phyloP scores from a whole-genome alignment of 2,329 filamentous ascomycete genomes.

The Cercospora janseana region DNA sequence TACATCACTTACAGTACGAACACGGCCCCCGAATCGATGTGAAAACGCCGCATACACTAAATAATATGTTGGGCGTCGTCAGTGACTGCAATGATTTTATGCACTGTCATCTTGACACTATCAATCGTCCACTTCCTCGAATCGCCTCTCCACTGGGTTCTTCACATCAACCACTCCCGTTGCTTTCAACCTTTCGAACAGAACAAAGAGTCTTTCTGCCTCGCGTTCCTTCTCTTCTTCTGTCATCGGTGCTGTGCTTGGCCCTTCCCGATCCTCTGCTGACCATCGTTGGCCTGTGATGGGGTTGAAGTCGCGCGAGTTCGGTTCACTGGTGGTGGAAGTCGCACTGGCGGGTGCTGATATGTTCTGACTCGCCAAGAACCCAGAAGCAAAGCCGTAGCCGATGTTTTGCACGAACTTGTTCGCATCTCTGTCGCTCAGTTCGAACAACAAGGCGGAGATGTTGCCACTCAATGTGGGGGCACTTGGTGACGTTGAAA shows the following conservation, averaged over 20 bases:
- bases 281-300: constrained; percentile 73
- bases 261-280: constrained; percentile 51
- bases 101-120: no score
- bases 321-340: constrained; percentile 50
- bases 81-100: no score
- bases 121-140: constrained; percentile 63
- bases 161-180: constrained; percentile 75
- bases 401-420: constrained; percentile 88
- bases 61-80: no score
- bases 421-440: constrained; percentile 76
- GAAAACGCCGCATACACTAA: no score
- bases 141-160: constrained; percentile 73
- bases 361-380: constrained; percentile 80
- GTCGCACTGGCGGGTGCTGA: constrained; percentile 67
- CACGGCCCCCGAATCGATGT: no score
- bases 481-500: constrained; percentile 71
- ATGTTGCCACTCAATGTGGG: constrained; percentile 72
- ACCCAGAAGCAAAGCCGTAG: constrained; percentile 90
- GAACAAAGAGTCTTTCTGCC: constrained; percentile 81
- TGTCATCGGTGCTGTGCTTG: constrained; percentile 71
- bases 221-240: constrained; percentile 89
- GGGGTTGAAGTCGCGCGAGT: constrained; percentile 62
- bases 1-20: no score
- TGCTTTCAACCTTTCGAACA: constrained; percentile 77
- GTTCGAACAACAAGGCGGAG: constrained; percentile 77